Base-by-base conservation (phyloP, 805 yeast species). In the Saccharomycopsis schoenii region DNA sequence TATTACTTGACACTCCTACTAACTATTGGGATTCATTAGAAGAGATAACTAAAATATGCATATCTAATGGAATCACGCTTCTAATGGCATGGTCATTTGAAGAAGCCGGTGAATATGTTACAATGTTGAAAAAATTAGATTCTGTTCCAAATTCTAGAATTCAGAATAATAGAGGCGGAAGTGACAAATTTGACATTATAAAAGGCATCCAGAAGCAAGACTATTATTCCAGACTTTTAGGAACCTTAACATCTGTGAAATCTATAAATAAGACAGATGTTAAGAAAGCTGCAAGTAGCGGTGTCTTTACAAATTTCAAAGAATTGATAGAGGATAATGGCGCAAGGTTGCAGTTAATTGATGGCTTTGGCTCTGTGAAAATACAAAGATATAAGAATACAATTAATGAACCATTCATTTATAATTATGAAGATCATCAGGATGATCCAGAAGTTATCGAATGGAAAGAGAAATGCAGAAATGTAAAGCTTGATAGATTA, bases 261-360 rank as follows among this genome's bases (percentile, higher is more conserved):
- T 73, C 79, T 12, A 73, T 82, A 25, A 82, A 81, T 67, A 82
- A 81, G 66, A 81, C 85, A 0, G 84, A 82, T 65, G 80, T 82
- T 17, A 73, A 77, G 24, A 80, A 79, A 61, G 69, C 81, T 34
- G 80, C 83, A 6, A 80, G 79, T 62, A 80, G 75, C 64, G 78
- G 78, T 52, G 73, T 75, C 9, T 71, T 81, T 55, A 72, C 72
- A 56, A 72, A 75, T 37, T 62, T 64, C 40, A 54, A 57, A 39
- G 63, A 58, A 10, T 54, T 64, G 37, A 57, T 64, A 29, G 36
- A 40, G 14, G 66, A 64, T 25, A 39, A 60, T 55, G 60, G 61
- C 9, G 58, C 50, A 19, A 50, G 50, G 29, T 70, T 81, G 19
- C 76, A 65, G 21, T 73, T 81, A 9, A 47, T 62, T 5, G 77